These are phyloP conservation scores for Polytrichum commune DNA, from an alignment of 225 moss, liverwort and hornwort genomes.

Conservation along the genomic window DNA sequence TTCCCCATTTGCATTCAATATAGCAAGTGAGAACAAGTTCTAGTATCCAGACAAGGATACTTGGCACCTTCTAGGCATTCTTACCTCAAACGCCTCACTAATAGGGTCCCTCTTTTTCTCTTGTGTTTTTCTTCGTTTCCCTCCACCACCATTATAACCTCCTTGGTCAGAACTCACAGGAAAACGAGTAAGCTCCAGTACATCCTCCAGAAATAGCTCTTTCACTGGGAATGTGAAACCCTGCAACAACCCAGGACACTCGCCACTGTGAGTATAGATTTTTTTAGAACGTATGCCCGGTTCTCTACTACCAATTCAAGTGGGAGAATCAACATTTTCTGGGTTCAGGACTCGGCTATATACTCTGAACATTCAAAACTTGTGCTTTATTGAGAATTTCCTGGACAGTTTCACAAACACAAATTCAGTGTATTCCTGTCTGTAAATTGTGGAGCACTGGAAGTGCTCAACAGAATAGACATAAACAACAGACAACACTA, in stretches of 20 bases:
- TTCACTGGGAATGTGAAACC: conserved; percentile 92
- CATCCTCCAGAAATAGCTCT: conserved; percentile 94
- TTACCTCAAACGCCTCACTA: conserved; percentile 77
- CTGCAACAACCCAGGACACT: conserved; percentile 37
- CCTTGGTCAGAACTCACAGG: conserved; percentile 66
- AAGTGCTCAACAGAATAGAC: no score
- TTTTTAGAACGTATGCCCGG: no score
- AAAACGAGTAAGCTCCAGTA: conserved; percentile 76
- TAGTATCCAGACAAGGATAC: no score
- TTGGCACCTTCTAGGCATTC: neutral
- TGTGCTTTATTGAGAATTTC: no score
- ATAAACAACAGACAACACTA: no score
- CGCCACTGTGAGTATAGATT: neutral
- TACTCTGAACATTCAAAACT: no score
- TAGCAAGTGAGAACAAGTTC: neutral
- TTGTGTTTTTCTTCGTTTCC: conserved; percentile 63
- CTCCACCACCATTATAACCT: conserved; percentile 47
- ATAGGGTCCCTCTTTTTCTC: conserved; percentile 80
- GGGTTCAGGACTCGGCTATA: no score
- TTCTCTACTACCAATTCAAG: no score
- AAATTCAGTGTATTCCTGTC: no score
- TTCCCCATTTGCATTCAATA: neutral
- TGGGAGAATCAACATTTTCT: no score
- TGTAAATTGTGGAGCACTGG: no score
- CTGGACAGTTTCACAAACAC: no score